Base-by-base conservation (phyloP, 2,329 filamentous ascomycete species). In the Ceratocystis ficicola region DNA sequence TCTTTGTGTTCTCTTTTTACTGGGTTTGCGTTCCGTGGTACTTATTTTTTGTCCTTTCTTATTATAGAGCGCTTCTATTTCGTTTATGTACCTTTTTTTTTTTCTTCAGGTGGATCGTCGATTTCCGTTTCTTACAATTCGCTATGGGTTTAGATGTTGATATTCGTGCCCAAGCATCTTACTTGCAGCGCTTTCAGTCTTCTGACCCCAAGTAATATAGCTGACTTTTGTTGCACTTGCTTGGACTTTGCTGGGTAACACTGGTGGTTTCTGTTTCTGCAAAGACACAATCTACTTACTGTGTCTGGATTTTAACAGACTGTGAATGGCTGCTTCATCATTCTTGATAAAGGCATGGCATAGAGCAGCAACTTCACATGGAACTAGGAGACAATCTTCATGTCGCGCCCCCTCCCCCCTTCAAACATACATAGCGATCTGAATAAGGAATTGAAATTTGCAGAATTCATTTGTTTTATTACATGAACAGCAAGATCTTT, bases 401-500 rank as follows among this genome's bases (percentile, higher is more conserved):
- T 41, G 36, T 41, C 36, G 10, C 36, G 3, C 3, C 36, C 36
- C 36, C 8, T 5, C 17, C 46, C 5, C 5, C 6, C 0, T 28
- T 52, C 20, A 5, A 22, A 52, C 22, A 52, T 10, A 10, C 25
- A 17, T 25, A 52, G 20, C 6, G 36, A 15, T 15, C 36, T 41
- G 36, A 15, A 22, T 28, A 25, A 28, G 5, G 25, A 25, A 22
- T 12, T 28, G 3, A 4, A 28, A 25, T 22, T 28, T 52, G 48
- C 22, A 10, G 36, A 25, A 52, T 52, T 28, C 48, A 15, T 10
- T 59, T 59, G n/a, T 59, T 64, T 64, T 52, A 28, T 64, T 60
- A 50, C 59, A 64, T 59, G 59, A 66, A 64, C 46, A 66, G 59
- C 46, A 63, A 60, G 25, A 41, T 60, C 44, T 22, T 44, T 44